Base-by-base conservation (phyloP, 2,329 filamentous ascomycete species). In the Fusarium sp. region DNA sequence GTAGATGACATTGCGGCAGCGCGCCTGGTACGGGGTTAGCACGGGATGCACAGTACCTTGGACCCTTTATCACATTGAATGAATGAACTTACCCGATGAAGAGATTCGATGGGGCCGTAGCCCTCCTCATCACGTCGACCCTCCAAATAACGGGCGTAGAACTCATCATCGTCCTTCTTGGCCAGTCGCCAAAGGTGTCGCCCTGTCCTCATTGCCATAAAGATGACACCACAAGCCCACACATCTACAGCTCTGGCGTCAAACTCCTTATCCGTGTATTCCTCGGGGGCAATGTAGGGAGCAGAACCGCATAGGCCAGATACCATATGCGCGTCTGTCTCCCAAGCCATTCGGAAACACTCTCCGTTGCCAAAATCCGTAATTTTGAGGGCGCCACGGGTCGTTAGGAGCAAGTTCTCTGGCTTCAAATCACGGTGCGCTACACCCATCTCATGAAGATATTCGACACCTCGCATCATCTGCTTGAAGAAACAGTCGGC, bases 341-440 rank as follows among this genome's bases (percentile, higher is more conserved):
- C 96, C 96, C 96, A 99, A 5, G 96, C 96, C 96, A 98, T 98
- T 63, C 96, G 93, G 89, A 99, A 99, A 83, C 96, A 99, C 83
- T 99, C 96, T 79, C 96, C 96, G 78, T 99, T 99, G 72, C 96
- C 96, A 78, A 99, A 99, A 82, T 99, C 96, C 34, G 96, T 98
- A 74, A 99, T 99, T 81, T 99, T 99, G 77, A 99, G 90, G 20
- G 91, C 94, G 66, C 96, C 96, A 74, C 95, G 94, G 1, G 94
- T 96, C 8, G 96, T 99, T 63, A 99, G 88, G 2, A 99, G 90
- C 18, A 99, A 88, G 77, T 99, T 99, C 83, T 99, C 96, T 1
- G 96, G 96, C 83, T 99, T 99, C 51, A 99, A 85, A 79, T 99
- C 96, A 71, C 96, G 93, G 82, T 99, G 96, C 18, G 96, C 96